Evolutionary conservation across 208 protist genomes (phyloP), one percentile per base, ranked within the genome.

Genomic region (Leishmania gerbilli): DNA sequence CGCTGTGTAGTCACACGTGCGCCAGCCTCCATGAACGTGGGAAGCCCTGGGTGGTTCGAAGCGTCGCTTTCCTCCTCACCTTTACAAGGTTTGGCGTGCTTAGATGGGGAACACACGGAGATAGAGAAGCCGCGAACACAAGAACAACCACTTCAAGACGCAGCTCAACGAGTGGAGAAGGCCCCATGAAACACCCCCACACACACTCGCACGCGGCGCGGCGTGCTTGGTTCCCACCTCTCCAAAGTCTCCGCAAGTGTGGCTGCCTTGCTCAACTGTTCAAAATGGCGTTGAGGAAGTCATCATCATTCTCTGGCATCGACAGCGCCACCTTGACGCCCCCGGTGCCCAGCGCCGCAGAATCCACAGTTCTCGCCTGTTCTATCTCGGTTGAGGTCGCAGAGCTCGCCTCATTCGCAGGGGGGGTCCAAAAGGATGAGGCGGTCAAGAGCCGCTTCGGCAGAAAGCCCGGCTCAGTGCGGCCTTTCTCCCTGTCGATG

Each of bases 401-500:
- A 15, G 37, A 55, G 56, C 6, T 60, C 31, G 21, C 40, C 27
- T 31, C 51, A 40, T 45, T 56, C 40, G 71, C 15, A 40, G 53
- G 9, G 21, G 65, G 9, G 37, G 65, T 24, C 76, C 72, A 53
- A 49, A 77, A 79, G 24, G 56, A n/a, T 27, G 75, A 80, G 1
- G 89, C 90, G 19, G 79, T 64, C 0, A 84, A 85, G 4, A 98
- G 68, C 0, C 95, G 85, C 81, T 87, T 83, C 21, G 95, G 95
- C n/a, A 95, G 71, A 78, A 96, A 96, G 17, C 74, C 79, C 3
- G 75, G 67, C 60, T 96, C 86, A 17, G 83, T 84, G n/a, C 93
- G 89, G 55, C 95, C 95, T 9, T 87, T 81, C 87, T 96, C 95
- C 71, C 84, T 60, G 74, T 93, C 95, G 49, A 96, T 92, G 65